Evolutionary conservation across 371 early-diverging fungal species (phyloP).

Genomic region (Furculomyces boomerangus): DNA sequence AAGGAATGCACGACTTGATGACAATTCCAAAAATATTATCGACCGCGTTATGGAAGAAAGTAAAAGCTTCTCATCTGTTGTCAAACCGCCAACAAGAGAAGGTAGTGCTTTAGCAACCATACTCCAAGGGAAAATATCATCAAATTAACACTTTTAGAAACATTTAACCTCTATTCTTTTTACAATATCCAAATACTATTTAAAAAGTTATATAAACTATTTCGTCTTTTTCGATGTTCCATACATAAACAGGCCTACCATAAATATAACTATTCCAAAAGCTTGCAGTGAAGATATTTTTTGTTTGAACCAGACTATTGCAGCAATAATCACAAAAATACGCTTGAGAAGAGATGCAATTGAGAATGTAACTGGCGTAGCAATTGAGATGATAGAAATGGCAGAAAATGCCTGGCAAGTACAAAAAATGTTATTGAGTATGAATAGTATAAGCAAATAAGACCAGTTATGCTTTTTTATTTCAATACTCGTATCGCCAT

Average conservation of each 20-base stretch:
- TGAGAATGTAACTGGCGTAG: slow-evolving; percentile 75
- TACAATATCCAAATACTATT: not conserved
- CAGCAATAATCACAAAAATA: slow-evolving; percentile 70
- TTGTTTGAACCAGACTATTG: slow-evolving; percentile 72
- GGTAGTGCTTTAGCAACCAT: not conserved
- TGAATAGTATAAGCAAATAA: slow-evolving; percentile 26
- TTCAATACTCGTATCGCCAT: not conserved
- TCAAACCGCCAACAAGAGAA: not conserved
- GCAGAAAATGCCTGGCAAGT: slow-evolving; percentile 67
- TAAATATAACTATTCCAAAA: slow-evolving; percentile 58
- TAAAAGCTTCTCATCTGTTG: not conserved
- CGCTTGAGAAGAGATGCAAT: slow-evolving; percentile 75
- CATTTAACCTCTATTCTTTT: not conserved
- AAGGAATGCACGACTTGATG: not conserved
- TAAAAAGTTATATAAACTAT: not conserved
- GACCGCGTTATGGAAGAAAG: not conserved
- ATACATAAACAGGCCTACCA: slow-evolving; percentile 71
- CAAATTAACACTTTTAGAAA: not conserved
- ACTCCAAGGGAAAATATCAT: not conserved
- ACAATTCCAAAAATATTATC: not conserved
- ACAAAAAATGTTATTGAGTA: slow-evolving; percentile 60
- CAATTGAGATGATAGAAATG: slow-evolving; percentile 52
- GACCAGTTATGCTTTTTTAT: not conserved
- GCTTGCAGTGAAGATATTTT: slow-evolving; percentile 39
- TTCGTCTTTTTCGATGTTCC: slow-evolving; percentile 39